phyloP scores from a whole-genome alignment of 345 rosid genomes.

The Cardamine resedifolia region DNA sequence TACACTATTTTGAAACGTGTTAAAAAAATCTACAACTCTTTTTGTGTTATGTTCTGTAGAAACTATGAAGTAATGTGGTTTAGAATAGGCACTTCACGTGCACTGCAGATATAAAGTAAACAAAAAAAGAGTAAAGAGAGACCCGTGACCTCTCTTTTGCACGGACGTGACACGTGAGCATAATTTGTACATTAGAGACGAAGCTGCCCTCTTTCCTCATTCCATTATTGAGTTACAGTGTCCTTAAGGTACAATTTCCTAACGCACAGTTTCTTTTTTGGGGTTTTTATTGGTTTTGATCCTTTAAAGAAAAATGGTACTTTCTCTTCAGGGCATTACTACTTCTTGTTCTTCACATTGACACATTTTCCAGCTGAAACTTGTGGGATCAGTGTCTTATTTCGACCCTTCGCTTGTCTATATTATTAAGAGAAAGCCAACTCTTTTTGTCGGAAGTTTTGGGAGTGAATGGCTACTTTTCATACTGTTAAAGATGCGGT shows the following conservation, averaged over 20 bases:
- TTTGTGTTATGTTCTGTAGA: background rate
- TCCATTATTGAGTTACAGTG: slow-evolving; percentile 16
- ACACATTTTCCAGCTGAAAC: background rate
- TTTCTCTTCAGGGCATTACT: slow-evolving; percentile 22
- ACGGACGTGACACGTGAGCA: slow-evolving; percentile 34
- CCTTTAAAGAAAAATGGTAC: background rate
- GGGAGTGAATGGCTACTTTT: slow-evolving; percentile 61
- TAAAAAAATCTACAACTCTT: background rate
- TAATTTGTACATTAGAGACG: slow-evolving; percentile 12
- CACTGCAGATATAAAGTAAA: slow-evolving; percentile 15
- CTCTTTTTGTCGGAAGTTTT: background rate
- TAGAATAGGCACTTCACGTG: slow-evolving; percentile 29
- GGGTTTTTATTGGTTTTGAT: background rate
- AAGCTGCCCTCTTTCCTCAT: slow-evolving; percentile 26
- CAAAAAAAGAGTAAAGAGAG: background rate
- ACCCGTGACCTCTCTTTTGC: slow-evolving; percentile 33
- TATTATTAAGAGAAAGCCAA: background rate
- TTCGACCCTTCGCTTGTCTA: background rate
- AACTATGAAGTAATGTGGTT: slow-evolving; percentile 22
- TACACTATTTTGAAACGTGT: background rate
- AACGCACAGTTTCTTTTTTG: background rate
- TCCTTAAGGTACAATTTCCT: slow-evolving; percentile 9
- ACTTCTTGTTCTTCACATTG: background rate
- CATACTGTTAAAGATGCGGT: slow-evolving; percentile 96
- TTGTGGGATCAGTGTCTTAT: slow-evolving; percentile 17